Conservation (phyloP, 2,329 filamentous ascomycete species). For the Xylaria sp. region DNA sequence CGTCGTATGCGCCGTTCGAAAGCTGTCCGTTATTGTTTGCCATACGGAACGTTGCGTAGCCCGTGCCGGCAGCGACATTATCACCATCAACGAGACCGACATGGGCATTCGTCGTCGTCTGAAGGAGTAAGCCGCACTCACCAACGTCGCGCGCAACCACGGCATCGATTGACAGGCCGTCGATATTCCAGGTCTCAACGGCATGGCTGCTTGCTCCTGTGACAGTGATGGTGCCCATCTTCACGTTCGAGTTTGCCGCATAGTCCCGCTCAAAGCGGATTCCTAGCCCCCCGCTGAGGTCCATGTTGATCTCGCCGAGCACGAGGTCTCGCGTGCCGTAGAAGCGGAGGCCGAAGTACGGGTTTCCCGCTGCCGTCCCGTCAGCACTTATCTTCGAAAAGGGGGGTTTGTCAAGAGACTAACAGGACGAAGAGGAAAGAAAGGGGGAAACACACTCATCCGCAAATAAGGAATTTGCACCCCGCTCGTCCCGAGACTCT, state of each 20-base stretch:
- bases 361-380: constrained; percentile 38
- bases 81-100: constrained; percentile 52
- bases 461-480: constrained; percentile 52
- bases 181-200: constrained; percentile 56
- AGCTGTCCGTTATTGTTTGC: constrained; percentile 51
- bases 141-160: constrained; percentile 51
- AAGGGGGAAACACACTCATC: constrained; percentile 35
- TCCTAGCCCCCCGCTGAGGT: constrained; percentile 48
- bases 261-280: constrained; percentile 54
- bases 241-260: constrained; percentile 48
- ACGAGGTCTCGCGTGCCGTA: constrained; percentile 44
- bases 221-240: constrained; percentile 47
- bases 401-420: not conserved
- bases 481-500: constrained; percentile 42
- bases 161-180: constrained; percentile 45
- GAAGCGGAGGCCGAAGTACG: constrained; percentile 54
- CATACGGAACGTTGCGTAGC: constrained; percentile 53
- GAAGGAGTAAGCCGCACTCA: constrained; percentile 52
- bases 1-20: constrained; percentile 44
- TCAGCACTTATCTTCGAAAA: not conserved
- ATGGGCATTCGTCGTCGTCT: constrained; percentile 46
- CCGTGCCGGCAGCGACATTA: constrained; percentile 47
- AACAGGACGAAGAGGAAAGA: not conserved
- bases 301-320: constrained; percentile 50
- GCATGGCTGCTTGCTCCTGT: constrained; percentile 51